Conservation (phyloP, 202 grass and related monocot species). For the Saccharum hybrid region DNA sequence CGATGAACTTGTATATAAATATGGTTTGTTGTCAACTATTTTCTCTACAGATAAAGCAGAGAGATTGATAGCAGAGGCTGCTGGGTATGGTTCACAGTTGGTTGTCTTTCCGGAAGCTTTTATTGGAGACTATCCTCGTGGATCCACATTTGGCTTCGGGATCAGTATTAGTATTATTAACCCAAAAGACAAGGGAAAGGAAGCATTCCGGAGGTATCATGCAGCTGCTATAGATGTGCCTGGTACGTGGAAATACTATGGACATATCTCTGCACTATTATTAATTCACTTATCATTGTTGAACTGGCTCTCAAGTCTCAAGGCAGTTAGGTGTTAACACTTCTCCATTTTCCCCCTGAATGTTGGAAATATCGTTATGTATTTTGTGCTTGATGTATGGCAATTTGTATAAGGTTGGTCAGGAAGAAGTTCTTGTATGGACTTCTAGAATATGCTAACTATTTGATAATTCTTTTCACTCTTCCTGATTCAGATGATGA, state of each 20-base stretch:
- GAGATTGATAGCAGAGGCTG: conserved; percentile 82
- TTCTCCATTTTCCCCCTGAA: background rate
- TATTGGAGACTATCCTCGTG: conserved; percentile 85
- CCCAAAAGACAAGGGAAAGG: conserved; percentile 68
- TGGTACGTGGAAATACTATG: conserved; percentile 55
- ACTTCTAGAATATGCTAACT: background rate
- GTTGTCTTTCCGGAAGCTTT: conserved; percentile 96
- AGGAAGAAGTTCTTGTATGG: background rate
- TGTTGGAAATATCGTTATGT: background rate
- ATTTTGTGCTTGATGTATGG: background rate
- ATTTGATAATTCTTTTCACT: background rate
- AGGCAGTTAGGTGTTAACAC: background rate
- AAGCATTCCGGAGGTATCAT: conserved; percentile 88
- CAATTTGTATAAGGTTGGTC: background rate
- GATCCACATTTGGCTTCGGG: conserved; percentile 80
- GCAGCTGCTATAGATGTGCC: conserved; percentile 83
- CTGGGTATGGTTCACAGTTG: conserved; percentile 78
- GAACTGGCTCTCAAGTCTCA: background rate
- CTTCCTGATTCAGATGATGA: conserved; percentile 25
- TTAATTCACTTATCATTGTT: background rate
- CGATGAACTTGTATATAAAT: conserved; percentile 9
- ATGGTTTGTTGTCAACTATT: conserved; percentile 25
- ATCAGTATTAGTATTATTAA: conserved; percentile 52
- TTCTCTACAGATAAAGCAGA: conserved; percentile 76
- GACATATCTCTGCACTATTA: conserved; percentile 22